Evolutionary conservation across 345 rosid genomes (phyloP).

Genomic region (Conringia planisiliqua): DNA sequence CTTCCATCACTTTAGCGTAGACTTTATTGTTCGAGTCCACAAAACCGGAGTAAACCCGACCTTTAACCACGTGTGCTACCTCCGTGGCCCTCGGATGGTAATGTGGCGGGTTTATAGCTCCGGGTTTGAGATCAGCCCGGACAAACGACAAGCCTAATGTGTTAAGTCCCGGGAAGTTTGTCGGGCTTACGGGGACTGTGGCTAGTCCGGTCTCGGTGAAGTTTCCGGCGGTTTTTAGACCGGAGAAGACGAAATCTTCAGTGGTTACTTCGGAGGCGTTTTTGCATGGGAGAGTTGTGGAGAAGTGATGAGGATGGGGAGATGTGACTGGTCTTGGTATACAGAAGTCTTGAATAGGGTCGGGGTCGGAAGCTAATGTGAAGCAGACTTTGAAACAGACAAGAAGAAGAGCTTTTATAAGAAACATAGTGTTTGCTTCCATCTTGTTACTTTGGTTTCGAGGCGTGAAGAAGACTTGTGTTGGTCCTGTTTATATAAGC

Average conservation of each 20-base stretch:
- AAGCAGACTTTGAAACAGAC: conserved; percentile 23
- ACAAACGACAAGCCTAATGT: conserved; percentile 67
- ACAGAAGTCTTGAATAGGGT: conserved; percentile 77
- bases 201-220: conserved; percentile 56
- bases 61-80: conserved; percentile 56
- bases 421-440: conserved; percentile 10
- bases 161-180: conserved; percentile 71
- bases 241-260: conserved; percentile 66
- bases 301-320: conserved; percentile 27
- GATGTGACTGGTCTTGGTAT: conserved; percentile 31
- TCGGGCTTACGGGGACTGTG: conserved; percentile 51
- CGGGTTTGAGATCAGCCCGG: conserved; percentile 64
- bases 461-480: conserved; percentile 25
- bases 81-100: conserved; percentile 81
- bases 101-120: conserved; percentile 74
- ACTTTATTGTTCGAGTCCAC: conserved; percentile 57
- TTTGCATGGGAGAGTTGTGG: conserved; percentile 47
- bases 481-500: conserved; percentile 27
- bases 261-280: conserved; percentile 56
- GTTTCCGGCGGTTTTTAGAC: conserved; percentile 48
- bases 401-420: conserved; percentile 6
- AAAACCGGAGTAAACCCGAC: conserved; percentile 72
- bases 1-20: conserved; percentile 64
- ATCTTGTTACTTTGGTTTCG: conserved; percentile 4
- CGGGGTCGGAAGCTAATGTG: conserved; percentile 66